phyloP scores from a whole-genome alignment of 495 filamentous ascomycete species.

The Cercophora sp. region DNA sequence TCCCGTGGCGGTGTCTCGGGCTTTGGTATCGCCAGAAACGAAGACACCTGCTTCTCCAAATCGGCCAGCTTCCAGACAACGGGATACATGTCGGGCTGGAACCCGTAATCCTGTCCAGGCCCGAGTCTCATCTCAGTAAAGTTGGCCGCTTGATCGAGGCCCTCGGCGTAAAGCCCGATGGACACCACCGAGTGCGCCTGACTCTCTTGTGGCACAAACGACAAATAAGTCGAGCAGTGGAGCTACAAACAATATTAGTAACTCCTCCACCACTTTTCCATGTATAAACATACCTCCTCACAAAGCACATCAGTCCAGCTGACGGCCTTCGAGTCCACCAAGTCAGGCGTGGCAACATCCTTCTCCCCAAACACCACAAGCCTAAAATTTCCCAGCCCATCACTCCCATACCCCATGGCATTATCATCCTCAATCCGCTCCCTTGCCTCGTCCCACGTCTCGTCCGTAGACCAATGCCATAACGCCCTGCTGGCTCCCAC shows the following conservation, averaged over 20 bases:
- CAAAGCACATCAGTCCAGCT: slow-evolving; percentile 4
- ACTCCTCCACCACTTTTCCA: neutral
- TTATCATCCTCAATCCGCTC: neutral
- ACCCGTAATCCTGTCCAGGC: slow-evolving; percentile 33
- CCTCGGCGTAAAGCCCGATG: slow-evolving; percentile 28
- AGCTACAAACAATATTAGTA: slow-evolving; percentile 27
- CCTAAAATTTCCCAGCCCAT: slow-evolving; percentile 3
- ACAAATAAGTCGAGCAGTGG: slow-evolving; percentile 28
- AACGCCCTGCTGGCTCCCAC: neutral
- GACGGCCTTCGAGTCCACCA: neutral
- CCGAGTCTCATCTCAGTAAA: slow-evolving; percentile 12
- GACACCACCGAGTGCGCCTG: slow-evolving; percentile 26
- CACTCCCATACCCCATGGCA: neutral
- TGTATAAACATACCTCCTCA: neutral
- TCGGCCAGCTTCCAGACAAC: slow-evolving; percentile 28
- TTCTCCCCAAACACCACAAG: slow-evolving; percentile 26
- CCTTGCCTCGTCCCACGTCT: neutral
- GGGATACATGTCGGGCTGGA: slow-evolving; percentile 32
- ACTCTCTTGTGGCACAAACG: slow-evolving; percentile 28
- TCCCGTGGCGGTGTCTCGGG: slow-evolving; percentile 26
- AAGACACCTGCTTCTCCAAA: slow-evolving; percentile 36
- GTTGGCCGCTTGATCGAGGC: slow-evolving; percentile 15
- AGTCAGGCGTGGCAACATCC: slow-evolving; percentile 19
- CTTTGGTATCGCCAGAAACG: slow-evolving; percentile 31
- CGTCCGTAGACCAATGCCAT: slow-evolving; percentile 20